Conservation (phyloP, 1,284 basidiomycete species). For the Porogramme epimiltina region DNA sequence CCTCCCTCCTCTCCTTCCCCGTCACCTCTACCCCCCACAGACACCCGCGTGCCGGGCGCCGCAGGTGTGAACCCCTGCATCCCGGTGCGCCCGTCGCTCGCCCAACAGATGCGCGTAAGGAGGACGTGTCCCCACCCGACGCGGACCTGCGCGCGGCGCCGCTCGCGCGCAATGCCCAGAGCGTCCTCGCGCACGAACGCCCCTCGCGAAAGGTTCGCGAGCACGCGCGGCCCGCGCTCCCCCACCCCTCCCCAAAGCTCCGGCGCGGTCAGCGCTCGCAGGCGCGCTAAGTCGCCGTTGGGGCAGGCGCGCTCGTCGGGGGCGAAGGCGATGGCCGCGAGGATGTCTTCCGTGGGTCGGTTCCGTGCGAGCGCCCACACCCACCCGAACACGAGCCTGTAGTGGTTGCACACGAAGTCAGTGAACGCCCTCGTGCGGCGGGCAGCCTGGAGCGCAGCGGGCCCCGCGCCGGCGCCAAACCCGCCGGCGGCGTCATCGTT, state of each 20-base stretch:
- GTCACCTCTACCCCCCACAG: neutral
- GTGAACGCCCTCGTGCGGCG: neutral
- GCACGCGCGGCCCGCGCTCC: neutral
- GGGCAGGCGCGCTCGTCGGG: too few species aligned
- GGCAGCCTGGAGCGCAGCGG: neutral
- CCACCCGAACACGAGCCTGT: conserved; percentile 1
- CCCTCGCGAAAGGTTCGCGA: neutral
- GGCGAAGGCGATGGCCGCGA: too few species aligned
- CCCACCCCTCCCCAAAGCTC: too few species aligned
- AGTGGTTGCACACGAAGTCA: neutral
- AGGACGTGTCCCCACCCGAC: neutral
- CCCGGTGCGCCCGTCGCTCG: neutral
- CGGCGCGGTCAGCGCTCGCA: too few species aligned
- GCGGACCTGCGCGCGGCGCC: neutral
- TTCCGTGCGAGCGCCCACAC: neutral
- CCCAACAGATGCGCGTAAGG: neutral
- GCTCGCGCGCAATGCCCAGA: neutral
- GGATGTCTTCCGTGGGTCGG: too few species aligned
- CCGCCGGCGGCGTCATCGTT: neutral
- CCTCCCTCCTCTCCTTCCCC: neutral
- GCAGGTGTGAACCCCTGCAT: neutral
- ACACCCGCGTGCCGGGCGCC: neutral
- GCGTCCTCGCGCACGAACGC: neutral
- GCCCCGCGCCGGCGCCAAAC: too few species aligned
- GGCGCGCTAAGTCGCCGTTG: too few species aligned